Evolutionary conservation across 1,139 yeast species (phyloP), one percentile per base, ranked within the genome.

Genomic region (Magnusiomyces suaveolens): DNA sequence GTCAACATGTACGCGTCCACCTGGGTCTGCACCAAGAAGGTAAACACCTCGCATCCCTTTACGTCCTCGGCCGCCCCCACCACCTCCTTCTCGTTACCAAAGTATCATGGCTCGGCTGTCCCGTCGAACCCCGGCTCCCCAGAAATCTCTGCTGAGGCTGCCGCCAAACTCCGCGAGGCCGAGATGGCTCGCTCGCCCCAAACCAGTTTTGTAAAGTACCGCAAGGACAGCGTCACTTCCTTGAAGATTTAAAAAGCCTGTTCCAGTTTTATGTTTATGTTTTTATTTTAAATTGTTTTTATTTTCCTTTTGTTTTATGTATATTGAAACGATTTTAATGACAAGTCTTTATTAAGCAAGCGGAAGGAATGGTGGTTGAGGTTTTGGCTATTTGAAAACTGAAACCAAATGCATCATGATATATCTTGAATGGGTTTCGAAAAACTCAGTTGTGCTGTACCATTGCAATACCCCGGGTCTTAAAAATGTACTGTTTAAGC

Each of bases 1-100:
- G 84, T 82, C 61, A 86, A 86, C 69, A 86, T 86, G 95, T 86
- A 86, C 66, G 94, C 95, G 1, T 84, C 90, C 3, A 84, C 94
- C 1, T 86, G 95, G 95, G 81, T 86, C 25, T 84, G 90, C 66
- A 82, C 83, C 43, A 84, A 84, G 65, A 47, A 47, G 44, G 10
- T 41, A 6, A 41, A 21, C 44, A 41, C 44, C 4, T 20, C 25
- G 10, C 18, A 41, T 21, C 25, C 23, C 3, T 21, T 21, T 8
- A 41, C 23, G 3, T 20, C 25, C 3, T 20, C 44, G 3, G 16
- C 41, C 10, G 16, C 41, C 16, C 4, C 41, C 18, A 8, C 41
- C 16, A 10, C 41, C 3, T 36, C 41, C 18, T 36, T 36, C 16
- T 36, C 41, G 16, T 36, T 36, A 18, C 41, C 41, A 14, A 36